Base-by-base conservation (phyloP, 2,329 filamentous ascomycete genomes). In the Hypoxylon sp. region DNA sequence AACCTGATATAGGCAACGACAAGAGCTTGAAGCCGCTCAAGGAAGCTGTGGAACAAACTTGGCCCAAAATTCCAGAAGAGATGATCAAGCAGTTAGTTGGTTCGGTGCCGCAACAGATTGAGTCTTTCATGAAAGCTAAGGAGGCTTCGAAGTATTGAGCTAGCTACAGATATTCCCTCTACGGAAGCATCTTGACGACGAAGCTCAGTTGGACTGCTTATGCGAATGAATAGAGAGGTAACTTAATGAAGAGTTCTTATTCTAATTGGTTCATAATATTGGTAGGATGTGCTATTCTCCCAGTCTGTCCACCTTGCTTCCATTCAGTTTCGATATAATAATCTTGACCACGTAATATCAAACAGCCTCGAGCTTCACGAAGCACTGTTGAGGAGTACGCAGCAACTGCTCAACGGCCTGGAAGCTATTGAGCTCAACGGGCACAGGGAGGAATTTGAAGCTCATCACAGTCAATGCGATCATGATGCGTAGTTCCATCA, bases 401-500 rank as follows among this genome's bases (percentile, higher is more conserved):
- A 73, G 68, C 17, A 70, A 27, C 31, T 63, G 25, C 31, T 73
- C 69, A 14, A n/a, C 35, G 30, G 37, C 71, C 35, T 68, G 56
- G 30, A 70, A 68, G 22, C 62, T 70, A 33, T 68, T 67, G 4
- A 69, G 56, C 17, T 72, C 59, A 6, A 53, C 42, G 10, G 71
- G 64, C n/a, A 73, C 35, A 0, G 66, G 59, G 7, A 68, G 64
- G 13, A 73, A 58, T 2, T 70, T 70, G 44, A 73, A 72, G 44
- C 66, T 64, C 55, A 73, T 62, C 17, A 61, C 37, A 3, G 27
- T 65, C 22, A 72, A 44, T 13, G 58, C 51, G 8, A 72, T 73
- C 64, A 73, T 72, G 61, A 72, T 70, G 46, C 57, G 60, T 33
- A 72, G 58, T 35, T 72, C 68, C 54, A 66, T 70, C 69, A 71